A percentile compares a stretch with the other conserved stretches of the same genome.
Evolutionary conservation across 1,284 basidiomycete genomes (phyloP).

Genomic region (Sphaerobolus stellatus): DNA sequence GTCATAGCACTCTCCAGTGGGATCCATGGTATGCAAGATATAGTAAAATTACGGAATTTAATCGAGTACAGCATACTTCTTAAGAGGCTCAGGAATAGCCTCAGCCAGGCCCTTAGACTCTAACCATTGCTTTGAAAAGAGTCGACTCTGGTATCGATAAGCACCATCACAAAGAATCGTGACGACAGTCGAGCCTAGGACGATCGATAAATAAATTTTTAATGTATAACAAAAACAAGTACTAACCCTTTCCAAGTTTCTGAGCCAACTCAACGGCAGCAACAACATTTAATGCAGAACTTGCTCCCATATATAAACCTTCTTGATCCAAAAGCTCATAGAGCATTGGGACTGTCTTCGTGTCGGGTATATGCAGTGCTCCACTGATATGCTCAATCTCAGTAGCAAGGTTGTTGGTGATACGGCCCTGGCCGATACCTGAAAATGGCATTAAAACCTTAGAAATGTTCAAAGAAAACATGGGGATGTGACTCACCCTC

Average conservation of each 20-base stretch:
- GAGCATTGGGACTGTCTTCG: constrained; percentile 90
- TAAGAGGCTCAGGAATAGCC: constrained; percentile 82
- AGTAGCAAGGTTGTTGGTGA: constrained; percentile 91
- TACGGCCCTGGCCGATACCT: constrained; percentile 97
- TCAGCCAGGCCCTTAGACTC: constrained; percentile 76
- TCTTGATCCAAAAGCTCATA: constrained; percentile 92
- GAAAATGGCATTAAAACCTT: constrained; percentile 10
- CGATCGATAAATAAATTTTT: not conserved
- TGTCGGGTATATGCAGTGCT: constrained; percentile 85
- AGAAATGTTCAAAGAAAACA: not conserved
- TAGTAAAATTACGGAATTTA: constrained; percentile 28
- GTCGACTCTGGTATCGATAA: constrained; percentile 92
- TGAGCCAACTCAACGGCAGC: constrained; percentile 88
- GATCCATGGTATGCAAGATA: not conserved
- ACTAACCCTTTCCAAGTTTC: constrained; percentile 77
- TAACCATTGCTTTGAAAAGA: constrained; percentile 97
- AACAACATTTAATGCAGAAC: constrained; percentile 93
- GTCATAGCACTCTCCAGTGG: too few species aligned
- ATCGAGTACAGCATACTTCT: constrained; percentile 89
- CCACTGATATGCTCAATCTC: constrained; percentile 82
- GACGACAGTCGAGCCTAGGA: constrained; percentile 77
- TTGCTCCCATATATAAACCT: constrained; percentile 96
- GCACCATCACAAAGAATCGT: constrained; percentile 95
- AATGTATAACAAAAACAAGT: not conserved
- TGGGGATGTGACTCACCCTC: constrained; percentile 64